Evolutionary conservation across 1,284 basidiomycete species (phyloP).

Genomic region (Ustilago esculenta): DNA sequence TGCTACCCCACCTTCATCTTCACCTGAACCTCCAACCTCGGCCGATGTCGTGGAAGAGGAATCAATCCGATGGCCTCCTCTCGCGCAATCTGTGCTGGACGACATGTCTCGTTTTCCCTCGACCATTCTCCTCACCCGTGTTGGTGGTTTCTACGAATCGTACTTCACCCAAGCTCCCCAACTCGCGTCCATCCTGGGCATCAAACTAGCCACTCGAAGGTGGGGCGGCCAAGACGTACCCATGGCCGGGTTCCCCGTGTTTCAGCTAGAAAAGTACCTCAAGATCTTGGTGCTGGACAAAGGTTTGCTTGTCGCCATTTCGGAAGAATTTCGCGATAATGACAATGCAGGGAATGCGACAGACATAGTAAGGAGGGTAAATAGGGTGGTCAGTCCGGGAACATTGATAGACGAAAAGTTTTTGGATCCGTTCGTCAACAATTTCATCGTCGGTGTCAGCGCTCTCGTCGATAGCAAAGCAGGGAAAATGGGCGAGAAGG

Average conservation of each 20-base stretch:
- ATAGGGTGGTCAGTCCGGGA: constrained; percentile 60
- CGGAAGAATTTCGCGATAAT: constrained; percentile 55
- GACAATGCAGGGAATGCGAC: constrained; percentile 12
- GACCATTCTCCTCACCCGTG: constrained; percentile 63
- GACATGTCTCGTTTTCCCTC: constrained; percentile 57
- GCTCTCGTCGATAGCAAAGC: background rate
- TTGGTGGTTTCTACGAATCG: constrained; percentile 66
- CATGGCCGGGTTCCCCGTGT: constrained; percentile 65
- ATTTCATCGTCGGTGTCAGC: constrained; percentile 57
- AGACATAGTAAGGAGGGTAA: constrained; percentile 54
- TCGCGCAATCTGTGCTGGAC: constrained; percentile 56
- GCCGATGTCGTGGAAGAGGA: background rate
- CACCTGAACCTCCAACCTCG: background rate
- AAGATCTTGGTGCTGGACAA: constrained; percentile 62
- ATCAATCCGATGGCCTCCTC: constrained; percentile 52
- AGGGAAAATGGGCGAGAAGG: background rate
- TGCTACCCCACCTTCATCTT: background rate
- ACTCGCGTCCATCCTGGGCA: constrained; percentile 49
- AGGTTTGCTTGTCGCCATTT: constrained; percentile 60
- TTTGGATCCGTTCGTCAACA: constrained; percentile 62
- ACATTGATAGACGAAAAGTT: constrained; percentile 66
- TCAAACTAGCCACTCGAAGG: constrained; percentile 58
- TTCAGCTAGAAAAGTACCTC: constrained; percentile 65
- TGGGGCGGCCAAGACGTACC: constrained; percentile 58
- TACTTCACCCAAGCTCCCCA: constrained; percentile 63